Percentiles rank a stretch among this genome's conserved stretches.
These are phyloP conservation scores for Monosporascus sp. DNA, from an alignment of 2,329 filamentous ascomycete species.

Conservation along the genomic window DNA sequence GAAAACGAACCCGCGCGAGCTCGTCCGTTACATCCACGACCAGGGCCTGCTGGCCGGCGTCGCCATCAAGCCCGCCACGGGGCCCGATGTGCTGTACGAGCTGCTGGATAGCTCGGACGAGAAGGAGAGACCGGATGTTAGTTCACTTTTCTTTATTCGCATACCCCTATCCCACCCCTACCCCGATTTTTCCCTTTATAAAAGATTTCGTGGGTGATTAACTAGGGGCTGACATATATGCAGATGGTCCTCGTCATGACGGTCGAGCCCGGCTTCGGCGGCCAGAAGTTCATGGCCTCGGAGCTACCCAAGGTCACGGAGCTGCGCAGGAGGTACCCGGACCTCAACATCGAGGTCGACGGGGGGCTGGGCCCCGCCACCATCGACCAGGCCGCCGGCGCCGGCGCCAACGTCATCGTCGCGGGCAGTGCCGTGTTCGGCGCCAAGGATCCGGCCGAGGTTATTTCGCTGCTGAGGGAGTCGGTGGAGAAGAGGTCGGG, in stretches of 20 bases:
- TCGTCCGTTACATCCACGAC: conserved; percentile 88
- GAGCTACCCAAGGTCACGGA: conserved; percentile 90
- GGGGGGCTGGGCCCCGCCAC: conserved; percentile 84
- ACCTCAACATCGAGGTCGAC: conserved; percentile 96
- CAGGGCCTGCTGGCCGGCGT: conserved; percentile 86
- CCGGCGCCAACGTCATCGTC: conserved; percentile 96
- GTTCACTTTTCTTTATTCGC: conserved; percentile 25
- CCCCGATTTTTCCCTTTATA: neutral
- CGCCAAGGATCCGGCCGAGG: conserved; percentile 78
- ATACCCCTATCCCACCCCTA: neutral
- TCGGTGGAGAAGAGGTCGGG: conserved; percentile 61
- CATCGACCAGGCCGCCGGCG: conserved; percentile 89
- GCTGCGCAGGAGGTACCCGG: conserved; percentile 76
- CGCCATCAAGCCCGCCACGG: conserved; percentile 89
- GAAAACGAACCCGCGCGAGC: conserved; percentile 74
- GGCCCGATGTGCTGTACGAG: conserved; percentile 87
- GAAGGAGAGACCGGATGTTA: conserved; percentile 81
- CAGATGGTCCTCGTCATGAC: conserved; percentile 99
- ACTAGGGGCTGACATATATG: neutral
- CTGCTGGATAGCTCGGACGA: conserved; percentile 69
- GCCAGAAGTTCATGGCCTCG: conserved; percentile 96
- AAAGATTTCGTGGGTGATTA: neutral
- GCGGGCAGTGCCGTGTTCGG: conserved; percentile 95
- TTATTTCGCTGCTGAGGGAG: conserved; percentile 75
- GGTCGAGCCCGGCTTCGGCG: conserved; percentile 93